phyloP scores from a whole-genome alignment of 352 stramenopile species.

The Globisporangium radiosum region DNA sequence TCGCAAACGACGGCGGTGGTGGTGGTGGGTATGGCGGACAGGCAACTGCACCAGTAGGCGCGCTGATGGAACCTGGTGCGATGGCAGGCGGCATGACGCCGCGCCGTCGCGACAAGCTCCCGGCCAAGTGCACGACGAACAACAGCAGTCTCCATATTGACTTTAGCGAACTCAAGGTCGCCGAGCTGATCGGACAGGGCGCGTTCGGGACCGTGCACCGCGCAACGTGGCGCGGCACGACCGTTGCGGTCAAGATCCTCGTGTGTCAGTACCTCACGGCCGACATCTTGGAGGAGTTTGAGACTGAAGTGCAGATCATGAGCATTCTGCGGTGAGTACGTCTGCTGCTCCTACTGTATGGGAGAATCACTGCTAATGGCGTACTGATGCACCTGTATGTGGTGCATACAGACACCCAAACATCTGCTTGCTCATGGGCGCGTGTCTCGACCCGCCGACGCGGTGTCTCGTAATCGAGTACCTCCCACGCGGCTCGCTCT shows the following conservation, averaged over 20 bases:
- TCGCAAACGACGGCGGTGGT: conserved; percentile 5
- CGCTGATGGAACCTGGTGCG: neutral
- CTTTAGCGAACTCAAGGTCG: conserved; percentile 69
- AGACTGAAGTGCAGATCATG: conserved; percentile 88
- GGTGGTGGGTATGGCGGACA: neutral
- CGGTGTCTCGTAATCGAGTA: conserved; percentile 86
- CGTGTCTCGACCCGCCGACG: conserved; percentile 71
- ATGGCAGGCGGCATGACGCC: conserved; percentile 20
- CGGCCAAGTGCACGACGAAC: conserved; percentile 34
- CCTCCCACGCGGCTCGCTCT: conserved; percentile 71
- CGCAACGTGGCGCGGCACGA: conserved; percentile 63
- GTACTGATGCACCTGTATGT: no score
- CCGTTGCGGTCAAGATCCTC: conserved; percentile 81
- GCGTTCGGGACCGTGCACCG: conserved; percentile 81
- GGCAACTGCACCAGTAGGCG: neutral
- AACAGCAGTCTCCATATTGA: conserved; percentile 81
- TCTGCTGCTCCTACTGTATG: neutral
- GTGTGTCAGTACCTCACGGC: conserved; percentile 76
- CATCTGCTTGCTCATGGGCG: conserved; percentile 81
- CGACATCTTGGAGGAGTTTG: conserved; percentile 85
- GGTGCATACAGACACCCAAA: conserved; percentile 59
- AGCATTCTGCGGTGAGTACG: conserved; percentile 67
- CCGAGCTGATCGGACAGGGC: conserved; percentile 80
- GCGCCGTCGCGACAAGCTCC: conserved; percentile 37
- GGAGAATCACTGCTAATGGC: no score